These are phyloP conservation scores for Boletellus emodensis DNA, from an alignment of 768 basidiomycete genomes.

Conservation along the genomic window DNA sequence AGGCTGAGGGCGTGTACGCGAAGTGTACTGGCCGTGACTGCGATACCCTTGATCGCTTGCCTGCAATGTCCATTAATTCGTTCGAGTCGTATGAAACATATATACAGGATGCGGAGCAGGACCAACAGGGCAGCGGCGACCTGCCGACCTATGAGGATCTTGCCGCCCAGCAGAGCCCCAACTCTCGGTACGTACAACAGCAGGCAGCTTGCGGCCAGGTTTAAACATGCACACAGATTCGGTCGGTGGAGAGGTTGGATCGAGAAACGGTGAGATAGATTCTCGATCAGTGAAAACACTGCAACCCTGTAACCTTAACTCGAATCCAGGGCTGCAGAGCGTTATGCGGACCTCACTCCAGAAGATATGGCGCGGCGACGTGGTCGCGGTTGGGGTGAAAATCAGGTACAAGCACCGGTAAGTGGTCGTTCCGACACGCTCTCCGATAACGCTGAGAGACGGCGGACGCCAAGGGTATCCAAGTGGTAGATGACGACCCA, in stretches of 20 bases:
- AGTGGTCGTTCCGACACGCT: conserved; percentile 1
- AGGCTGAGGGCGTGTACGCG: conserved; percentile 4
- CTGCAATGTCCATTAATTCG: conserved; percentile 20
- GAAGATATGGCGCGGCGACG: conserved; percentile 55
- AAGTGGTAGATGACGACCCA: conserved; percentile 3
- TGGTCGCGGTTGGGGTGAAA: conserved; percentile 68
- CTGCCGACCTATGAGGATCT: conserved; percentile 81
- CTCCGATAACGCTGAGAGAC: conserved; percentile 4
- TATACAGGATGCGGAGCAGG: conserved; percentile 37
- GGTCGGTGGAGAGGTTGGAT: conserved; percentile 87
- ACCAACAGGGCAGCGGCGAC: conserved; percentile 44
- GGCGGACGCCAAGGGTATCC: conserved; percentile 11
- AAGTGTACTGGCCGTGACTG: not conserved
- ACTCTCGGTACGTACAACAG: conserved; percentile 60
- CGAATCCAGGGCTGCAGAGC: conserved; percentile 68
- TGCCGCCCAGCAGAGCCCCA: conserved; percentile 70
- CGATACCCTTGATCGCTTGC: not conserved
- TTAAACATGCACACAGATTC: conserved; percentile 48
- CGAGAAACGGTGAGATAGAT: conserved; percentile 63
- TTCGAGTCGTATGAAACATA: conserved; percentile 25
- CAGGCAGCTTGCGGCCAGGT: not conserved
- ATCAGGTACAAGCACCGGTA: conserved; percentile 22
- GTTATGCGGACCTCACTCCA: conserved; percentile 62
- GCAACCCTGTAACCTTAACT: not conserved
- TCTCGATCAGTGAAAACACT: not conserved